Evolutionary conservation across 2,329 filamentous ascomycete genomes (phyloP).

Genomic region (Botrytis fragariae): DNA sequence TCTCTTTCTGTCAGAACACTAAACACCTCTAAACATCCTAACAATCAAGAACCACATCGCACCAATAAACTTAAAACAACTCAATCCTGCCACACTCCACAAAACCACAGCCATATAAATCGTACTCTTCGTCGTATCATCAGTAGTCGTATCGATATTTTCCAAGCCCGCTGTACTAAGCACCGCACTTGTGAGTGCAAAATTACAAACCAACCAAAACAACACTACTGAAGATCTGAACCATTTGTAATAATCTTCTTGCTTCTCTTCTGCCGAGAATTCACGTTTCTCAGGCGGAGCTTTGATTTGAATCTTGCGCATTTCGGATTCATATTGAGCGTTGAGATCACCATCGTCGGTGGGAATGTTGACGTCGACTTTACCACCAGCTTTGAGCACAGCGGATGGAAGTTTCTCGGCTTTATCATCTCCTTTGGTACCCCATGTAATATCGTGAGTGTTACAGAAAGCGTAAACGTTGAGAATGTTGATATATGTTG

Average conservation of each 20-base stretch:
- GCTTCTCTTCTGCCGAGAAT: conserved; percentile 65
- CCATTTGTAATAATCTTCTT: conserved; percentile 98
- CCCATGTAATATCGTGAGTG: conserved; percentile 98
- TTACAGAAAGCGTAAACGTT: conserved; percentile 99
- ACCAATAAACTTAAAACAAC: conserved; percentile 39
- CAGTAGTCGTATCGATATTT: conserved; percentile 64
- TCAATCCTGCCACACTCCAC: conserved; percentile 40
- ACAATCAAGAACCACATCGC: conserved; percentile 67
- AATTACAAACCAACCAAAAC: conserved; percentile 95
- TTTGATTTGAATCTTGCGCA: conserved; percentile 71
- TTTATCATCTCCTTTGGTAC: conserved; percentile 98
- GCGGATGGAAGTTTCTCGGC: conserved; percentile 85
- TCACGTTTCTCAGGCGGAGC: conserved; percentile 67
- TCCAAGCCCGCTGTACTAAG: conserved; percentile 82
- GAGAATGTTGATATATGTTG: conserved; percentile 91
- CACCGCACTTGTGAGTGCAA: conserved; percentile 82
- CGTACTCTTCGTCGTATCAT: conserved; percentile 51
- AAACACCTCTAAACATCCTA: conserved; percentile 75
- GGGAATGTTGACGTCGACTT: conserved; percentile 82
- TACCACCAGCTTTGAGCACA: conserved; percentile 87
- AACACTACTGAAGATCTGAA: conserved; percentile 90
- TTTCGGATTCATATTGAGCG: conserved; percentile 86
- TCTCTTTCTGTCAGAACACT: background rate
- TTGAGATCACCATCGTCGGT: conserved; percentile 95
- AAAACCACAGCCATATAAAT: conserved; percentile 40